A percentile compares a stretch with the other conserved stretches of the same genome.
Evolutionary conservation across 495 filamentous ascomycete species (phyloP).

Genomic region (Letharia columbiana): DNA sequence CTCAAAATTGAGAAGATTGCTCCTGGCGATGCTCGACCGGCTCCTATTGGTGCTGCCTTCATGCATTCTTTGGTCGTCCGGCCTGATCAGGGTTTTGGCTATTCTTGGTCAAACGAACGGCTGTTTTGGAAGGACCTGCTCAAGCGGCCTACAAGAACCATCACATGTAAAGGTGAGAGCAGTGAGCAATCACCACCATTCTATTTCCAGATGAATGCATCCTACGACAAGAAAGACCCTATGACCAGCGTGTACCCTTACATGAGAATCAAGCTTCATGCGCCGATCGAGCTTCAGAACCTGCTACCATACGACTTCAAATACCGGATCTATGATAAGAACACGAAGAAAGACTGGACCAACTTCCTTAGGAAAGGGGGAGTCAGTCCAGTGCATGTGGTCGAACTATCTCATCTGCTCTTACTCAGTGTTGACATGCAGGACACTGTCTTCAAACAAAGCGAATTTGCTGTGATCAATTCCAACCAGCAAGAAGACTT

Average conservation of each 20-base stretch:
- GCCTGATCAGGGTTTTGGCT: slow-evolving; percentile 94
- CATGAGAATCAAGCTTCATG: slow-evolving; percentile 83
- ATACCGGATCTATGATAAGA: slow-evolving; percentile 96
- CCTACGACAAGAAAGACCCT: slow-evolving; percentile 70
- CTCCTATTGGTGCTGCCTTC: slow-evolving; percentile 86
- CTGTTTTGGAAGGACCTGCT: slow-evolving; percentile 90
- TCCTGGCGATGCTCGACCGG: slow-evolving; percentile 82
- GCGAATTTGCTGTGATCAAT: slow-evolving; percentile 95
- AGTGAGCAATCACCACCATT: slow-evolving; percentile 72
- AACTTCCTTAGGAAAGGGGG: slow-evolving; percentile 96
- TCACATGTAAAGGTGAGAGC: slow-evolving; percentile 78
- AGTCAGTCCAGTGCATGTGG: slow-evolving; percentile 92
- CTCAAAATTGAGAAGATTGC: slow-evolving; percentile 97
- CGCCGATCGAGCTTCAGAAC: slow-evolving; percentile 90
- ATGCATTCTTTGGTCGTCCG: slow-evolving; percentile 84
- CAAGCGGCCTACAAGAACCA: slow-evolving; percentile 68
- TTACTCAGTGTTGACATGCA: slow-evolving; percentile 91
- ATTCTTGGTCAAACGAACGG: slow-evolving; percentile 81
- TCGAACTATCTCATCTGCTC: slow-evolving; percentile 87
- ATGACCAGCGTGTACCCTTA: slow-evolving; percentile 82
- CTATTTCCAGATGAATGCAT: slow-evolving; percentile 90
- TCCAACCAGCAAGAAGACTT: slow-evolving; percentile 82
- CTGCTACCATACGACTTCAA: slow-evolving; percentile 97
- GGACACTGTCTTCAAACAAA: slow-evolving; percentile 87
- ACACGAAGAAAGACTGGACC: slow-evolving; percentile 95